phyloP scores from a whole-genome alignment of 805 yeast genomes.

The Candida ulmi region DNA sequence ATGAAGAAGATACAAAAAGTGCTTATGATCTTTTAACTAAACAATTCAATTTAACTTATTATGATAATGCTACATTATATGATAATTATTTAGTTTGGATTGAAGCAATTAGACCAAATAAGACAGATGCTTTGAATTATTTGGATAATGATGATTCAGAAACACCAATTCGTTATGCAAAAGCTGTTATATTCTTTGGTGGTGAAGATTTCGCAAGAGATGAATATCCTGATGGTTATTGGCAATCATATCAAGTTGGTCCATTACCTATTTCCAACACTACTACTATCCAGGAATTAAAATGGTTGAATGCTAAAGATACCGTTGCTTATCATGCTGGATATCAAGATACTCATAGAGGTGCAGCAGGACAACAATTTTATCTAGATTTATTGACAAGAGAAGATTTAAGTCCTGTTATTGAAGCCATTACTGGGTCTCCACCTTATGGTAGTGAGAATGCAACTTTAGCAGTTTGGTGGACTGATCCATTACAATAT shows the following conservation, averaged over 20 bases:
- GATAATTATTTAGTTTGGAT: constrained; percentile 22
- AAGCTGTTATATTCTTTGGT: constrained; percentile 19
- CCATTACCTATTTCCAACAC: constrained; percentile 13
- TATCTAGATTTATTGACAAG: no score
- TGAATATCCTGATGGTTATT: constrained; percentile 21
- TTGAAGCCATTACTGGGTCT: constrained; percentile 15
- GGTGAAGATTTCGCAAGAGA: constrained; percentile 17
- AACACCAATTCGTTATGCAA: constrained; percentile 19
- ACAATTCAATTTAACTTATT: constrained; percentile 14
- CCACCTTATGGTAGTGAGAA: constrained; percentile 16
- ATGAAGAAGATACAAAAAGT: constrained; percentile 14
- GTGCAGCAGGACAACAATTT: no score
- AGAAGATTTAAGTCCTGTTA: constrained; percentile 3
- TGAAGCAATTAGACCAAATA: constrained; percentile 21
- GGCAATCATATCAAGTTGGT: constrained; percentile 21
- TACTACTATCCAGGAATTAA: constrained; percentile 9
- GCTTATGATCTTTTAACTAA: constrained; percentile 12
- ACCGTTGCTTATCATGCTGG: constrained; percentile 16
- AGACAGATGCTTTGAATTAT: constrained; percentile 21
- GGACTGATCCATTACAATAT: constrained; percentile 18
- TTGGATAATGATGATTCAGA: constrained; percentile 18
- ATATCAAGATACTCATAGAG: constrained; percentile 16
- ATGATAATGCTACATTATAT: constrained; percentile 15
- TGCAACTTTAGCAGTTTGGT: constrained; percentile 19
- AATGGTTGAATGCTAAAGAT: constrained; percentile 16